Evolutionary conservation across 208 protist species (phyloP).

Genomic region (Zelonia costaricensis): DNA sequence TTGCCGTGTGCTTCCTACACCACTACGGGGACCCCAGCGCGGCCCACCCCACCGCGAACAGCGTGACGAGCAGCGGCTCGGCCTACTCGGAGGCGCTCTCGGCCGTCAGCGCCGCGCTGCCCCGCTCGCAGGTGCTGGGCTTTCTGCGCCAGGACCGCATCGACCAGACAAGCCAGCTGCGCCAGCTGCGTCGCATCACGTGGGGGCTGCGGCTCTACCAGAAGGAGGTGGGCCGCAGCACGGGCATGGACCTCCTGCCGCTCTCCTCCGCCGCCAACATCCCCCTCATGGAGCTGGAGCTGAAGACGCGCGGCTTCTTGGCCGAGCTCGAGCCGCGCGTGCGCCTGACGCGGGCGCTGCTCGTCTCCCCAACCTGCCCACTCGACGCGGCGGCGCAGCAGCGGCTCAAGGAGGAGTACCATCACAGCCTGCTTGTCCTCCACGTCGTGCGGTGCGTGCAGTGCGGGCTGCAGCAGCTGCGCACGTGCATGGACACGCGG

Average conservation of each 20-base stretch:
- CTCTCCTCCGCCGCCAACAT: conserved; percentile 37
- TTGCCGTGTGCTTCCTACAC: conserved; percentile 74
- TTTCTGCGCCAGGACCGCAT: conserved; percentile 74
- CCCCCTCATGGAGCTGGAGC: conserved; percentile 30
- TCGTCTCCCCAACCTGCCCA: conserved; percentile 56
- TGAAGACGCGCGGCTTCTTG: conserved; percentile 23
- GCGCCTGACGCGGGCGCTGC: conserved; percentile 35
- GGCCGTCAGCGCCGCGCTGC: conserved; percentile 74
- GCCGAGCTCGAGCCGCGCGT: conserved; percentile 17
- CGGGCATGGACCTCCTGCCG: conserved; percentile 44
- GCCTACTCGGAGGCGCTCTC: conserved; percentile 60
- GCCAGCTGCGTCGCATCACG: conserved; percentile 85
- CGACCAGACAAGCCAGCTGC: conserved; percentile 77
- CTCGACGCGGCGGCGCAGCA: conserved; percentile 21
- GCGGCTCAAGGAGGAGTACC: conserved; percentile 71
- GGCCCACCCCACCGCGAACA: not conserved
- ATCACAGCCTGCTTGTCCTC: conserved; percentile 58
- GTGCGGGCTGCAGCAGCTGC: conserved; percentile 43
- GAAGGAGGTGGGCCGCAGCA: conserved; percentile 50
- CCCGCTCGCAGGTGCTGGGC: conserved; percentile 49
- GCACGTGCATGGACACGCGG: conserved; percentile 24
- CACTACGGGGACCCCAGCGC: conserved; percentile 45
- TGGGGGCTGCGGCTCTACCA: conserved; percentile 91
- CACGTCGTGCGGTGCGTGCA: conserved; percentile 51
- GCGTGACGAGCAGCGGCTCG: conserved; percentile 7